Evolutionary conservation across 2,329 filamentous ascomycete genomes (phyloP).

Genomic region (Delphinella strobiligena): DNA sequence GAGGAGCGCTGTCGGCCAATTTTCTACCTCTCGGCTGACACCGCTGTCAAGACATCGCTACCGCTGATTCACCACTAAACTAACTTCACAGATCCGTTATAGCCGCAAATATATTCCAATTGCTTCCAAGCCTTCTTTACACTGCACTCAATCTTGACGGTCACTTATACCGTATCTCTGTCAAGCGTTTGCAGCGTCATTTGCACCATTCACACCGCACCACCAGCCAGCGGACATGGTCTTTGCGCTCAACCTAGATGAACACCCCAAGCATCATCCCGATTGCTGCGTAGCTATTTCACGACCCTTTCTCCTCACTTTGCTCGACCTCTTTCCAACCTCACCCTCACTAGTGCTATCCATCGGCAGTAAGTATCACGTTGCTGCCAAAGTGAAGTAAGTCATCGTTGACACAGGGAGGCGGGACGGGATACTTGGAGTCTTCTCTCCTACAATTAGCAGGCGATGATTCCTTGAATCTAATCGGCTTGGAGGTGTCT

Average conservation of each 20-base stretch:
- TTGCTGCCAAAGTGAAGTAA: background rate
- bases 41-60: background rate
- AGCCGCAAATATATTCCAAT: too few species aligned
- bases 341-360: conserved; percentile 23
- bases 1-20: background rate
- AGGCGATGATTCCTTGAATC: conserved; percentile 14
- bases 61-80: background rate
- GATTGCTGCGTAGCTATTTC: conserved; percentile 11
- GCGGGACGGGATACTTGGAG: conserved; percentile 39
- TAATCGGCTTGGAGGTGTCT: conserved; percentile 38
- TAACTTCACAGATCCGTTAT: too few species aligned
- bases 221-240: conserved; percentile 1
- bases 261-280: conserved; percentile 8
- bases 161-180: background rate
- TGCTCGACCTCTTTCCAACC: conserved; percentile 6
- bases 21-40: background rate
- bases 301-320: conserved; percentile 5
- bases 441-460: conserved; percentile 25
- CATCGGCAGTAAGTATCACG: conserved; percentile 27
- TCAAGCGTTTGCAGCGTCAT: background rate
- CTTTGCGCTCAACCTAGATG: conserved; percentile 2
- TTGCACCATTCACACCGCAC: background rate
- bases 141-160: background rate
- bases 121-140: background rate
- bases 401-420: background rate